Evolutionary conservation across 1,284 basidiomycete genomes (phyloP).

Genomic region (Marasmius sp.): DNA sequence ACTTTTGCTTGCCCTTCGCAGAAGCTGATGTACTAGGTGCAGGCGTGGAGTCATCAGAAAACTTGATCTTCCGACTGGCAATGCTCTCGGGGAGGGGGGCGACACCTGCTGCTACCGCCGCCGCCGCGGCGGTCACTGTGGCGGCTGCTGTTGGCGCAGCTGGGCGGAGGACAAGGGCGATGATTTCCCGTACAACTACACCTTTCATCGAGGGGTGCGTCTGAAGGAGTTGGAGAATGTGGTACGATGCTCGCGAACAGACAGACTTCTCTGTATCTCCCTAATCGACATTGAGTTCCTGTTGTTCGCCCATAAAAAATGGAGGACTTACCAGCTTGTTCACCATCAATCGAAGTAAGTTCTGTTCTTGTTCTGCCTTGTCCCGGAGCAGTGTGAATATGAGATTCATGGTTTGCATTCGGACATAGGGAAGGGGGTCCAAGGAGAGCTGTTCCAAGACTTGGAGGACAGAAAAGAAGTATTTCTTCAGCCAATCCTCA

Average conservation of each 20-base stretch:
- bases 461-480: conserved; percentile 91
- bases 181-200: conserved; percentile 87
- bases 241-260: conserved; percentile 88
- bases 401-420: conserved; percentile 76
- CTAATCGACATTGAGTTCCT: conserved; percentile 34
- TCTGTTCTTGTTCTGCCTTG: conserved; percentile 97
- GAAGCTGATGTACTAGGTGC: conserved; percentile 40
- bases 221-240: conserved; percentile 88
- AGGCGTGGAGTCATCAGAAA: conserved; percentile 25
- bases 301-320: neutral
- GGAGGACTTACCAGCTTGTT: conserved; percentile 80
- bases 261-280: conserved; percentile 90
- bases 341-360: conserved; percentile 87
- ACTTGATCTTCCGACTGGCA: conserved; percentile 29
- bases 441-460: conserved; percentile 87
- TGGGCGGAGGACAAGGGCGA: conserved; percentile 73
- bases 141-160: conserved; percentile 42
- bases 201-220: conserved; percentile 93
- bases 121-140: conserved; percentile 26
- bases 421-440: conserved; percentile 87
- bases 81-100: conserved; percentile 8
- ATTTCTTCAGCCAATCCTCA: conserved; percentile 97
- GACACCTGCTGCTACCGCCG: conserved; percentile 24
- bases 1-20: conserved; percentile 24
- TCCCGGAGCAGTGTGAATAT: conserved; percentile 82